Conservation (phyloP, 768 basidiomycete genomes). For the Tulasnella sp. region DNA sequence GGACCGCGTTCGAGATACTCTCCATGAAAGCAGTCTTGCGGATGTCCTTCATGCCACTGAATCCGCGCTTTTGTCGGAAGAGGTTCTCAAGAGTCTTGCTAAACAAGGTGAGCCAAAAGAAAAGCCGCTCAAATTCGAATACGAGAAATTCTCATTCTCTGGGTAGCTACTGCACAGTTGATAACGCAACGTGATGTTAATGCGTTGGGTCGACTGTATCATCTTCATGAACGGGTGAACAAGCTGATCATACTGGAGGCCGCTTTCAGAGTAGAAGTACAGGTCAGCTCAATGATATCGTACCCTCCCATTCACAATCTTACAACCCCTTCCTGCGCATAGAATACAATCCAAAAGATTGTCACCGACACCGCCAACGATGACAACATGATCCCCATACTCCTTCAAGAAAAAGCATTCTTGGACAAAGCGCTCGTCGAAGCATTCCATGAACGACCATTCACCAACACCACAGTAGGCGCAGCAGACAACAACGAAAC, state of each 20-base stretch:
- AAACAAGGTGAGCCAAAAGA: constrained; percentile 43
- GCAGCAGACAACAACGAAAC: constrained; percentile 15
- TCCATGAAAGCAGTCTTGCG: constrained; percentile 5
- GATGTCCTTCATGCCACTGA: constrained; percentile 7
- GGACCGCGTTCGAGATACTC: background rate
- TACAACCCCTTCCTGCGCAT: background rate
- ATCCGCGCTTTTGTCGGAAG: constrained; percentile 17
- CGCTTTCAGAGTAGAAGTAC: constrained; percentile 50
- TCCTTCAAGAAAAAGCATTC: constrained; percentile 53
- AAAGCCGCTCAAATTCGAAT: constrained; percentile 27
- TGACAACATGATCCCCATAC: constrained; percentile 62
- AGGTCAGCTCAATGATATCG: constrained; percentile 30
- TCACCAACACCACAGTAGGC: constrained; percentile 13
- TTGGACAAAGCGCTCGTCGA: constrained; percentile 37
- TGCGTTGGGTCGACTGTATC: constrained; percentile 42
- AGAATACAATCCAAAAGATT: constrained; percentile 50
- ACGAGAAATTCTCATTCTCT: background rate
- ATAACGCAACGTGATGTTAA: constrained; percentile 34
- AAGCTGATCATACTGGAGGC: constrained; percentile 40
- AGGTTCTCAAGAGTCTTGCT: constrained; percentile 41
- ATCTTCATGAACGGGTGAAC: constrained; percentile 45
- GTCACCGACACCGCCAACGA: constrained; percentile 51
- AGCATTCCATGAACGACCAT: constrained; percentile 35
- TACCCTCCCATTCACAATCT: background rate
- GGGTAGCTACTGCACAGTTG: constrained; percentile 30